A percentile compares a stretch with the other conserved stretches of the same genome.
phyloP scores from a whole-genome alignment of 2,329 filamentous ascomycete species.

The Xylaria digitata region DNA sequence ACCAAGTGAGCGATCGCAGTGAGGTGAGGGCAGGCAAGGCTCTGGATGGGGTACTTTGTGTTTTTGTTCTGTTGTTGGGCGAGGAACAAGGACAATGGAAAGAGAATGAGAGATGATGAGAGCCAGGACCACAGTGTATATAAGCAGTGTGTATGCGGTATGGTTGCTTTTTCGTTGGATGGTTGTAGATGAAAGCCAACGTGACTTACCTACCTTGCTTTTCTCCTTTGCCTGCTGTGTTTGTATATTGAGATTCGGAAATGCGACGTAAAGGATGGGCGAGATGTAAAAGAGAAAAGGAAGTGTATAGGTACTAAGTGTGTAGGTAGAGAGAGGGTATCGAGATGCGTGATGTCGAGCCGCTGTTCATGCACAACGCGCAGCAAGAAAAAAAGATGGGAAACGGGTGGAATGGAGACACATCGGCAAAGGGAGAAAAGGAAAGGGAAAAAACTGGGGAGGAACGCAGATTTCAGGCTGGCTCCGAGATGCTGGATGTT shows the following conservation, averaged over 20 bases:
- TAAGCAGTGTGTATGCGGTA: neutral
- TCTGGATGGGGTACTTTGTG: conserved; percentile 17
- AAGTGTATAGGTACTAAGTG: neutral
- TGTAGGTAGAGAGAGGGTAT: too few relatives aligned
- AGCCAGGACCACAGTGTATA: conserved; percentile 24
- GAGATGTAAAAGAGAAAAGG: neutral
- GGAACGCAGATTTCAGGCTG: conserved; percentile 46
- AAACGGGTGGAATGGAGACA: conserved; percentile 30
- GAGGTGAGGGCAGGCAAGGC: conserved; percentile 21
- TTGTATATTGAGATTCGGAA: neutral
- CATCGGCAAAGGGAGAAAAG: conserved; percentile 34
- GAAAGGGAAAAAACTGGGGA: conserved; percentile 41
- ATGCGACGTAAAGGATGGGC: conserved; percentile 1
- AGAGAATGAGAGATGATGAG: too few relatives aligned
- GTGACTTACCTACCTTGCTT: conserved; percentile 19
- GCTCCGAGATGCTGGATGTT: conserved; percentile 36
- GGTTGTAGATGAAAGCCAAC: neutral
- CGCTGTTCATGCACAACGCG: conserved; percentile 35
- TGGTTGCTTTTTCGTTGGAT: conserved; percentile 1
- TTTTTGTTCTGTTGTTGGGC: conserved; percentile 21
- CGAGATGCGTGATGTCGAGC: conserved; percentile 15
- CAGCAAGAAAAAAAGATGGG: conserved; percentile 28
- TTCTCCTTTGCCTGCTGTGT: neutral
- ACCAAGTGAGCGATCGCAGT: neutral
- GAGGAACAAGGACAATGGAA: conserved; percentile 6